Evolutionary conservation across 345 rosid species (phyloP), one percentile per base, ranked within the genome.

Genomic region (Alliaria petiolata): DNA sequence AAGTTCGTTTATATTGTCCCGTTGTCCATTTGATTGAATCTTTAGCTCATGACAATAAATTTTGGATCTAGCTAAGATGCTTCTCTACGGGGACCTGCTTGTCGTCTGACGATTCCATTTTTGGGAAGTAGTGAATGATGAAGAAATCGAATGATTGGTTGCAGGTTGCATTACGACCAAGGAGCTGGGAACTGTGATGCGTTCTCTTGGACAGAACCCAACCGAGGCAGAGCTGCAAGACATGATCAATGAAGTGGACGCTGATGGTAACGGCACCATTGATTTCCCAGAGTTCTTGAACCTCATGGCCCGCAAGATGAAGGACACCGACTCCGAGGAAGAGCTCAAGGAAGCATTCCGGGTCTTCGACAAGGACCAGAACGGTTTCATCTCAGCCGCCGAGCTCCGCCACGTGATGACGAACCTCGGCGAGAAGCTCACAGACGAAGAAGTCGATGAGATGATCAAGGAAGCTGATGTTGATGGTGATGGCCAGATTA

Each of bases 361-460:
- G 51, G 95, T 89, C 8, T 89, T 89, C 2, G 95, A 89, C 80
- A 89, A 89, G 89, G 95, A 89, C 75, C 95, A 89, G 81, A 89
- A 89, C 61, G 91, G 95, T 45, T 88, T 88, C 84, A 88, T 88
- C 64, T 88, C 95, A 1, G 95, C 95, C 1, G 95, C 95, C n/a
- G 95, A 89, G 80, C 85, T 89, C 30, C 95, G 95, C 14, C 95
- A 89, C 30, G 95, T 89, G 79, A 89, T 89, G 95, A 85, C 95
- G 42, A 89, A 89, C 80, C 87, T 89, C 0, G 95, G 95, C 6
- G 95, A 89, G 87, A 89, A 89, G 76, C 91, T 89, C 7, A 89
- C 95, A 0, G 95, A 89, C 12, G 95, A 89, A 66, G 95, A 86
- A 78, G 95, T 89, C 3, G 95, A 89, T 46, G 95, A 89, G 91